Evolutionary conservation across 768 basidiomycete species (phyloP).

Genomic region (Kwoniella dendrophila): DNA sequence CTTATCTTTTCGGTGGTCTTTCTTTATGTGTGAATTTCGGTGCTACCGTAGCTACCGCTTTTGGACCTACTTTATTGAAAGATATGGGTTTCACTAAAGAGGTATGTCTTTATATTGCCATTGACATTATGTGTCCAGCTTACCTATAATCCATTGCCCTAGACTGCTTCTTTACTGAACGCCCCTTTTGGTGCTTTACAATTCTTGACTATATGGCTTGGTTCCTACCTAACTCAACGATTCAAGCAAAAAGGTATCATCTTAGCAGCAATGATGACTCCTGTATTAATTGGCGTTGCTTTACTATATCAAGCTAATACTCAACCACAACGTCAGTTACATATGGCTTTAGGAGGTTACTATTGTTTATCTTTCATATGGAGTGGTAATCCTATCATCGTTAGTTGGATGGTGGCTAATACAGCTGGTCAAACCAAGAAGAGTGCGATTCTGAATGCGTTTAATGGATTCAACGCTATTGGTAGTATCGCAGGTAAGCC

Average conservation of each 20-base stretch:
- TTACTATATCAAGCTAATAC: conserved; percentile 42
- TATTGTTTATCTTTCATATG: conserved; percentile 54
- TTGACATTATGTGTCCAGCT: conserved; percentile 10
- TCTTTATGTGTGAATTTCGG: conserved; percentile 24
- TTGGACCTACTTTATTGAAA: conserved; percentile 40
- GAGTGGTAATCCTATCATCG: conserved; percentile 53
- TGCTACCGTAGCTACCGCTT: conserved; percentile 28
- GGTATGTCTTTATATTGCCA: conserved; percentile 15
- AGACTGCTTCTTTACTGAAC: conserved; percentile 61
- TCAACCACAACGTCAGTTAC: conserved; percentile 25
- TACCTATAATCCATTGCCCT: conserved; percentile 20
- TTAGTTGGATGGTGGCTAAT: conserved; percentile 54
- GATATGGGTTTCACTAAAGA: conserved; percentile 35
- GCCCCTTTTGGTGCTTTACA: conserved; percentile 61
- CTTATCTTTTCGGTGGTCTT: conserved; percentile 24
- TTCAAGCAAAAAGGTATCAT: conserved; percentile 40
- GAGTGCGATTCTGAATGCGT: conserved; percentile 35
- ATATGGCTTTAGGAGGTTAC: conserved; percentile 50
- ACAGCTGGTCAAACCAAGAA: conserved; percentile 51
- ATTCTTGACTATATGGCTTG: conserved; percentile 44
- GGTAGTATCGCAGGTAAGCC: conserved; percentile 11
- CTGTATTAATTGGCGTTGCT: conserved; percentile 42
- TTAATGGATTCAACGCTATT: conserved; percentile 33
- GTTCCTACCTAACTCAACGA: conserved; percentile 39
- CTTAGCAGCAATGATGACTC: conserved; percentile 35